Evolutionary conservation across 768 basidiomycete genomes (phyloP).

Genomic region (Gloeostereum incarnatum): DNA sequence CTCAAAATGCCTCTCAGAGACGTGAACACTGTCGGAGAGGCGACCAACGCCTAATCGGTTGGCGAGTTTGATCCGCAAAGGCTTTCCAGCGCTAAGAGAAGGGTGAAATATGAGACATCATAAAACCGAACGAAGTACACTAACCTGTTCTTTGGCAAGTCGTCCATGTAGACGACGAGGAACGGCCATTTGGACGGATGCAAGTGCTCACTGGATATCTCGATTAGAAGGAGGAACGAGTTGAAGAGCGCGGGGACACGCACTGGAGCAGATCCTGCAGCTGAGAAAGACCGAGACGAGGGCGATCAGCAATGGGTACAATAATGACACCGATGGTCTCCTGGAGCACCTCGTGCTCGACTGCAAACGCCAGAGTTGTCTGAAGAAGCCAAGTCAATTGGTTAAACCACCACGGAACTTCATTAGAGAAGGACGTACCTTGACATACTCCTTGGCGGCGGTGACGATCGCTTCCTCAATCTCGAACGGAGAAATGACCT

Average conservation of each 20-base stretch:
- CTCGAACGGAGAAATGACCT: constrained; percentile 54
- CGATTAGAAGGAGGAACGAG: no score
- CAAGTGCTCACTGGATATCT: constrained; percentile 23
- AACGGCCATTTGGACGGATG: constrained; percentile 44
- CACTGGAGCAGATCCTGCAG: constrained; percentile 29
- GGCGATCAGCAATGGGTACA: constrained; percentile 22
- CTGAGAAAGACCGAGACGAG: constrained; percentile 29
- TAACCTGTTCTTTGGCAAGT: constrained; percentile 35
- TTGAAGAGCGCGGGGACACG: not conserved
- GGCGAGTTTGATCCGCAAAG: constrained; percentile 33
- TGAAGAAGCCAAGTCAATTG: constrained; percentile 10
- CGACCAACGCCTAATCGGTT: constrained; percentile 27
- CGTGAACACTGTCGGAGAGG: constrained; percentile 23
- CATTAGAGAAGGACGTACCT: constrained; percentile 12
- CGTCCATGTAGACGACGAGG: constrained; percentile 35
- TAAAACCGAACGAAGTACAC: not conserved
- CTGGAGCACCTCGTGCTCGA: constrained; percentile 37
- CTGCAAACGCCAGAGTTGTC: constrained; percentile 29
- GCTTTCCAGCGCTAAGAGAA: constrained; percentile 28
- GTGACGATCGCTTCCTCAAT: constrained; percentile 45
- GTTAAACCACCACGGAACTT: not conserved
- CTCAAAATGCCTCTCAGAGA: constrained; percentile 30
- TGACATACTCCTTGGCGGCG: constrained; percentile 27
- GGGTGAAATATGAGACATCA: not conserved
- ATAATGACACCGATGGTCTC: constrained; percentile 37